Evolutionary conservation across 169 alveolate genomes (phyloP), one percentile per base, ranked within the genome.

Genomic region (Theileria equi): DNA sequence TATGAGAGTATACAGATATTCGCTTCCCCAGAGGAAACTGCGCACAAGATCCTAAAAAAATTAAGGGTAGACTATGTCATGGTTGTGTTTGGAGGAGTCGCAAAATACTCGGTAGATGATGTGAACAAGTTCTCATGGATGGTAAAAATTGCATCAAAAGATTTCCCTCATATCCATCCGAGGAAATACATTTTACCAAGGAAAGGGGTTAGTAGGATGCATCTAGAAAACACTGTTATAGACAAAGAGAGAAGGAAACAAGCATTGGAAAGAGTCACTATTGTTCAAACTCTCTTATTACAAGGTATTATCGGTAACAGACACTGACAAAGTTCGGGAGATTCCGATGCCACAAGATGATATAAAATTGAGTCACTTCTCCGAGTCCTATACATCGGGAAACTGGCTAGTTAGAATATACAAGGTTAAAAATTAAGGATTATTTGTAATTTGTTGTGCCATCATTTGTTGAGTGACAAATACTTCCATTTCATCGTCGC

Each of bases 81-180:
- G 80, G 95, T 97, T 35, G 94, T 96, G 2, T 96, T 94, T 67
- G 99, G 99, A 25, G 99, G 99, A 16, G 79, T 90, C 69, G 89
- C 97, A 32, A 89, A 93, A 34, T 95, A 94, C 84, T 80, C 96
- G 19, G 95, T 98, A 54, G 99, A 98, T 87, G 99, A 98, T 78
- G 83, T 98, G 21, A 95, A 95, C 73, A 98, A 98, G 87, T 96
- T 96, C 88, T 74, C 94, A 21, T 98, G 99, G 99, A 95, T 96
- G 94, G 88, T 95, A 32, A 92, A 98, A 67, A 98, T 98, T 41
- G 98, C 98, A 1, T 90, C 62, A 34, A 82, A 72, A 54, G 88
- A 70, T 54, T 69, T 76, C 40, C 81, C 88, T 17, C 88, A 66
- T 67, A 60, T 91, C 41, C 68, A 61, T 31, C 88, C 63, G 23